Evolutionary conservation across 257 asterid species (phyloP).

Genomic region (Fraxinus cuspidata): DNA sequence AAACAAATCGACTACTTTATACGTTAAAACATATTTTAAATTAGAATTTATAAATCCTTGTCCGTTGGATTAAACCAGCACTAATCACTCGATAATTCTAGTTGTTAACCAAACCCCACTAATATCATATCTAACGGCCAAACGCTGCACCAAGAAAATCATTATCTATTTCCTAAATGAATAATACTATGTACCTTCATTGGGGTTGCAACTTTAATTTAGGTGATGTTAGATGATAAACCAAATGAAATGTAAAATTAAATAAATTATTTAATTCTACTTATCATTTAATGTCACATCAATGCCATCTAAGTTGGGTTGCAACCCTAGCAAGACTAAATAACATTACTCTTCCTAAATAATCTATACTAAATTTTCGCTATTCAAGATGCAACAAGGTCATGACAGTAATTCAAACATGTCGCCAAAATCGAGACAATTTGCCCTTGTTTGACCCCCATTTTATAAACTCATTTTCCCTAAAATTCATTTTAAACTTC

Average conservation of each 20-base stretch:
- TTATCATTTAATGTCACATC: no score
- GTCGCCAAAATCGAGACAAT: constrained; percentile 3
- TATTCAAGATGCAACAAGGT: constrained; percentile 11
- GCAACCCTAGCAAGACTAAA: no score
- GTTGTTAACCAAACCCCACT: constrained; percentile 42
- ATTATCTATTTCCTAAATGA: neutral
- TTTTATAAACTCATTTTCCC: no score
- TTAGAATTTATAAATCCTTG: neutral
- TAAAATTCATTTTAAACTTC: no score
- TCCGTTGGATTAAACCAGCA: neutral
- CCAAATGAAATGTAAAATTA: no score
- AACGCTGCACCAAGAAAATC: constrained; percentile 24
- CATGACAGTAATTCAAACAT: constrained; percentile 14
- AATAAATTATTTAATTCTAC: no score
- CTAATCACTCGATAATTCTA: neutral
- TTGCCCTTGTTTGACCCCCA: neutral
- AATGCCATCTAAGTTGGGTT: rapidly evolving
- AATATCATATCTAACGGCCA: constrained; percentile 16
- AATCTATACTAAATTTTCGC: neutral
- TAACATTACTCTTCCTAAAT: no score
- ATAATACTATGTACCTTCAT: no score
- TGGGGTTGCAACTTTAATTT: no score
- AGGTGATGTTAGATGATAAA: no score
- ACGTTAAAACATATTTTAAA: no score
- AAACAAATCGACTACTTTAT: no score